Conservation (phyloP, 1,139 yeast genomes). For the Pichia sp. region DNA sequence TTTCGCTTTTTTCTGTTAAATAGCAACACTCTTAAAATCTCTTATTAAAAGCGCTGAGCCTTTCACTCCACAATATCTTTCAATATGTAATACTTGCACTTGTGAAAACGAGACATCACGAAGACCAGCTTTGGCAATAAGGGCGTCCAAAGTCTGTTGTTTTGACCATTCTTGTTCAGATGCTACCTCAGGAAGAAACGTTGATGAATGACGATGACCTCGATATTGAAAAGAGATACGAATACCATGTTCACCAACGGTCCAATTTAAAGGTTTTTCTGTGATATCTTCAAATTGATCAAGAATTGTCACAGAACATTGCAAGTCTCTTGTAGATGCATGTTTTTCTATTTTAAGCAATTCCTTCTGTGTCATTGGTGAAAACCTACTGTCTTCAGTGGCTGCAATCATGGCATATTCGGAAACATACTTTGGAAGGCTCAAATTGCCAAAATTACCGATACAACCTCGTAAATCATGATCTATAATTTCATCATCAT, state of each 20-base stretch:
- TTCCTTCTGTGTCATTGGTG: slow-evolving; percentile 55
- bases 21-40: too few relatives aligned
- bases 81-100: too few relatives aligned
- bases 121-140: slow-evolving; percentile 62
- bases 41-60: too few relatives aligned
- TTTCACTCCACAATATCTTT: too few relatives aligned
- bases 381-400: slow-evolving; percentile 43
- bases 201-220: slow-evolving; percentile 37
- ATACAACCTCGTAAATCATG: neutral
- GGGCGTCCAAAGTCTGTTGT: slow-evolving; percentile 58
- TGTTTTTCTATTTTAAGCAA: slow-evolving; percentile 29
- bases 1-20: neutral
- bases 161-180: slow-evolving; percentile 83
- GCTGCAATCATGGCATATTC: neutral
- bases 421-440: neutral
- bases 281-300: slow-evolving; percentile 49
- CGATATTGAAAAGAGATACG: slow-evolving; percentile 33
- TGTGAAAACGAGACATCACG: neutral
- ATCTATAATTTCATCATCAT: too few relatives aligned
- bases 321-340: slow-evolving; percentile 23
- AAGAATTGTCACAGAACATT: slow-evolving; percentile 59
- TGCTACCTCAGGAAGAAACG: slow-evolving; percentile 88
- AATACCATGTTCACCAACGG: slow-evolving; percentile 76
- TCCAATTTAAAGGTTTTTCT: slow-evolving; percentile 61
- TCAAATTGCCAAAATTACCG: neutral